Evolutionary conservation across 1,284 basidiomycete genomes (phyloP).

Genomic region (Rhodotorula sp.): DNA sequence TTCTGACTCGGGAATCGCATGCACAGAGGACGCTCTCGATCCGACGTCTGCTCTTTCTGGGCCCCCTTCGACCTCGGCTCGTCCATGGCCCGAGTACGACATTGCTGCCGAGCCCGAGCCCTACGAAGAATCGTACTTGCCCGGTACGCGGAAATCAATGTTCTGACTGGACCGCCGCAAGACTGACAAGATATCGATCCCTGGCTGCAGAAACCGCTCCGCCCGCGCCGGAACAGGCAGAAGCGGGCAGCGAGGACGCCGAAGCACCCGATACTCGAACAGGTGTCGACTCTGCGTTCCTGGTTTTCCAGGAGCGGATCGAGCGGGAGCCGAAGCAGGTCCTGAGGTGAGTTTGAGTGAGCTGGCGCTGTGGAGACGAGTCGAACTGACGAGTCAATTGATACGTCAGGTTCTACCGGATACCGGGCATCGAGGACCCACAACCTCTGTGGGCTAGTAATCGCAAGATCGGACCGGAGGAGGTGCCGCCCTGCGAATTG

Average conservation of each 20-base stretch:
- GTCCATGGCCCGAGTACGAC: slow-evolving; percentile 32
- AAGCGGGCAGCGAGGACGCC: slow-evolving; percentile 28
- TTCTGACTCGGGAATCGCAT: too few relatives aligned
- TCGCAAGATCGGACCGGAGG: slow-evolving; percentile 13
- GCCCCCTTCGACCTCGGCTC: background rate
- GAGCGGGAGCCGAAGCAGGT: slow-evolving; percentile 39
- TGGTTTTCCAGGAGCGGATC: slow-evolving; percentile 39
- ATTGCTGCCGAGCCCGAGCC: slow-evolving; percentile 36
- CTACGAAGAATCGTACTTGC: slow-evolving; percentile 38
- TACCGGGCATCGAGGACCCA: slow-evolving; percentile 36
- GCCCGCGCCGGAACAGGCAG: slow-evolving; percentile 6
- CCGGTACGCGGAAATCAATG: slow-evolving; percentile 5
- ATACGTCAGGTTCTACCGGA: slow-evolving; percentile 33
- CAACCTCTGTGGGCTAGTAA: slow-evolving; percentile 30
- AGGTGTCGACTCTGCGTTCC: slow-evolving; percentile 36
- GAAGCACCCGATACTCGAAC: slow-evolving; percentile 31
- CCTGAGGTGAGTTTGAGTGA: slow-evolving; percentile 14
- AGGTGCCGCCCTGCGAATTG: slow-evolving; percentile 28
- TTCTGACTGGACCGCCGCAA: too few relatives aligned
- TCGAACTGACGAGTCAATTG: background rate
- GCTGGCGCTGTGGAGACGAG: background rate
- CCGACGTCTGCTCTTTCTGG: background rate
- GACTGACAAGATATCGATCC: background rate
- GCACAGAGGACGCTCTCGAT: slow-evolving; percentile 14
- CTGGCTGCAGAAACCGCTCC: background rate